Percentiles rank a stretch among this genome's conserved stretches.
Conservation (phyloP, 2,329 filamentous ascomycete genomes). For the Lasiodiplodia hormozganensis region DNA sequence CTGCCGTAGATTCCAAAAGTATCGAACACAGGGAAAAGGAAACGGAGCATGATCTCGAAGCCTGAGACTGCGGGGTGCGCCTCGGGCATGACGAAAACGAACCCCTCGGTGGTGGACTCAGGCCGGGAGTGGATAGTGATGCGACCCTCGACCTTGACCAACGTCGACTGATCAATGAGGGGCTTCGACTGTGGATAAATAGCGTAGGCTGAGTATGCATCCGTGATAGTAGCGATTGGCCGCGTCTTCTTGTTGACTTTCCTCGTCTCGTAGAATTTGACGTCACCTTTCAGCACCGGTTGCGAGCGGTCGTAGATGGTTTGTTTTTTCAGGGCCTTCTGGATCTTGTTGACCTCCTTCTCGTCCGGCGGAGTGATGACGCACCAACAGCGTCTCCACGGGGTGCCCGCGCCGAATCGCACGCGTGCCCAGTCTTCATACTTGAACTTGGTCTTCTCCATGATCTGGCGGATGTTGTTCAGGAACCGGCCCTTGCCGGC, state of each 20-base stretch:
- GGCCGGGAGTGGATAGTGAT: constrained; percentile 86
- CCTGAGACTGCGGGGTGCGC: constrained; percentile 88
- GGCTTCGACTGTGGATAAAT: constrained; percentile 96
- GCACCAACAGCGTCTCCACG: constrained; percentile 97
- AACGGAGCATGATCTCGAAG: constrained; percentile 94
- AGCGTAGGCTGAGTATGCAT: constrained; percentile 91
- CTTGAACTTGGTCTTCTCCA: constrained; percentile 78
- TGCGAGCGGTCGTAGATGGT: constrained; percentile 80
- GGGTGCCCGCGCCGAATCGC: constrained; percentile 91
- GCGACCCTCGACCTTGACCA: constrained; percentile 91
- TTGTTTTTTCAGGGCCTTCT: constrained; percentile 82
- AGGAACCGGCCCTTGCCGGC: constrained; percentile 89
- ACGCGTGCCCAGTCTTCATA: constrained; percentile 95
- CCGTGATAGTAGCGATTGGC: constrained; percentile 89
- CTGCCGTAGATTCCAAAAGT: constrained; percentile 91
- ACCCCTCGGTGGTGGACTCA: constrained; percentile 82
- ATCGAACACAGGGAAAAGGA: constrained; percentile 92
- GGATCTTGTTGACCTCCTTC: constrained; percentile 84
- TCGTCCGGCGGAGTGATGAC: constrained; percentile 92
- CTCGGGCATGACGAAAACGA: constrained; percentile 98
- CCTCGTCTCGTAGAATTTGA: constrained; percentile 91
- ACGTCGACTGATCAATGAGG: constrained; percentile 89
- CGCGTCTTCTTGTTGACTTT: constrained; percentile 91
- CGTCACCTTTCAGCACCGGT: constrained; percentile 78
- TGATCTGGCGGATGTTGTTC: constrained; percentile 89